Evolutionary conservation across 371 early-diverging fungal species (phyloP), one percentile per base, ranked within the genome.

Genomic region (Lichtheimia ramosa): DNA sequence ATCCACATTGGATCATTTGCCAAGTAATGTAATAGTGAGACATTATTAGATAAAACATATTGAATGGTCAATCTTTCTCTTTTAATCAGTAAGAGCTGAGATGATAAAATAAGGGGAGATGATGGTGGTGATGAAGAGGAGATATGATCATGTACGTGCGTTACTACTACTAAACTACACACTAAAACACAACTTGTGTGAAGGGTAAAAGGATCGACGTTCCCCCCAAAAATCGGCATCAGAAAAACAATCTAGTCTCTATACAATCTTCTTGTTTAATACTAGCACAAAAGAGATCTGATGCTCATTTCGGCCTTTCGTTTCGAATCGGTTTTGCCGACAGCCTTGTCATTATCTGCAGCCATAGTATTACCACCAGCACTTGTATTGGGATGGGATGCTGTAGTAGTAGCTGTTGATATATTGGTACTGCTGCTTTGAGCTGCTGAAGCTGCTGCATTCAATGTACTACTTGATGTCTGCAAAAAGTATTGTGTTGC

Each of bases 401-500:
- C 4, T 43, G 24, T 6, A 15, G 20, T 15, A 18, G 10, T 12
- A 27, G 27, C 46, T 56, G 54, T 51, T 62, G 62, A 41, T 5
- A 34, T 34, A 8, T 34, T 46, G 46, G 13, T 46, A 1, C 18
- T 21, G 10, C 61, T 57, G 46, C 62, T 58, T 51, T 62, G 62
- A 27, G 56, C 56, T 41, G 64, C 64, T 43, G 68, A 65, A 1
- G 71, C 71, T 7, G 68, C 68, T 10, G 68, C 68, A 43, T 71
- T 71, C 3, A 71, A 59, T 1, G 67, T 67, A 24, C 65, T 63
- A 51, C 67, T 66, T 2, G 68, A 67, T 3, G 72, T 72, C 25
- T 72, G 66, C 34, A 65, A 43, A 53, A 61, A 68, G 49, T 71
- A 71, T 21, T 67, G 68, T 3, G 59, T 59, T 12, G 72, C 60